phyloP scores from a whole-genome alignment of 2,329 filamentous ascomycete species.

The Nemania diffusa region DNA sequence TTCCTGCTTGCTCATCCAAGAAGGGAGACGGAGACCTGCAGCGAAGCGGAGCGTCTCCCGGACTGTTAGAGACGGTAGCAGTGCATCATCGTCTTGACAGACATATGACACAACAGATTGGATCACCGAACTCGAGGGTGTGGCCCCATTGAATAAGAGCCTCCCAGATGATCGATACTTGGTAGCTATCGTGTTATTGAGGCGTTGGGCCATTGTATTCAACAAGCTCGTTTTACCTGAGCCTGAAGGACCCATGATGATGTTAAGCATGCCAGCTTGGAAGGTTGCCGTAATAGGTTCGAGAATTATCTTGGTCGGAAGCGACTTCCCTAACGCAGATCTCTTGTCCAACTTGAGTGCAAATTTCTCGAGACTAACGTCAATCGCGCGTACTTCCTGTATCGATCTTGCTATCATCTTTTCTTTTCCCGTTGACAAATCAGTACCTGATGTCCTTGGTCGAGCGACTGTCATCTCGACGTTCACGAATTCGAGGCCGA shows the following conservation, averaged over 20 bases:
- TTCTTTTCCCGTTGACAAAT: conserved; percentile 76
- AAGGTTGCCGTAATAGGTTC: conserved; percentile 75
- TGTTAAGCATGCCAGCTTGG: conserved; percentile 73
- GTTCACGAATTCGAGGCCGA: conserved; percentile 71
- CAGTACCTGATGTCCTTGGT: conserved; percentile 66
- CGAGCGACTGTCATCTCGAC: conserved; percentile 77
- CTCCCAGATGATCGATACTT: conserved; percentile 70
- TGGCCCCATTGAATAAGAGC: conserved; percentile 75
- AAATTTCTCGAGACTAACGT: conserved; percentile 72
- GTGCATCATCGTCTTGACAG: conserved; percentile 80
- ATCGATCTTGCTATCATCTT: conserved; percentile 68
- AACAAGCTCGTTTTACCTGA: conserved; percentile 80
- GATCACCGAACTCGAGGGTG: conserved; percentile 74
- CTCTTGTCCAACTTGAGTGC: conserved; percentile 72
- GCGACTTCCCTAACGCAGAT: conserved; percentile 60
- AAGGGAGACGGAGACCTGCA: conserved; percentile 75
- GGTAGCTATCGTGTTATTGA: conserved; percentile 70
- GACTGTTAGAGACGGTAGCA: conserved; percentile 79
- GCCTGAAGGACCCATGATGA: conserved; percentile 84
- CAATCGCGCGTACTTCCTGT: conserved; percentile 67
- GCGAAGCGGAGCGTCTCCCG: conserved; percentile 78
- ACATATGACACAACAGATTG: conserved; percentile 80
- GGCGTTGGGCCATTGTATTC: conserved; percentile 75
- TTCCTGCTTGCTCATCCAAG: conserved; percentile 74
- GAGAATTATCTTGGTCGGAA: conserved; percentile 69